These are phyloP conservation scores for Dendryphion nanum DNA, from an alignment of 2,329 filamentous ascomycete genomes.

Conservation along the genomic window DNA sequence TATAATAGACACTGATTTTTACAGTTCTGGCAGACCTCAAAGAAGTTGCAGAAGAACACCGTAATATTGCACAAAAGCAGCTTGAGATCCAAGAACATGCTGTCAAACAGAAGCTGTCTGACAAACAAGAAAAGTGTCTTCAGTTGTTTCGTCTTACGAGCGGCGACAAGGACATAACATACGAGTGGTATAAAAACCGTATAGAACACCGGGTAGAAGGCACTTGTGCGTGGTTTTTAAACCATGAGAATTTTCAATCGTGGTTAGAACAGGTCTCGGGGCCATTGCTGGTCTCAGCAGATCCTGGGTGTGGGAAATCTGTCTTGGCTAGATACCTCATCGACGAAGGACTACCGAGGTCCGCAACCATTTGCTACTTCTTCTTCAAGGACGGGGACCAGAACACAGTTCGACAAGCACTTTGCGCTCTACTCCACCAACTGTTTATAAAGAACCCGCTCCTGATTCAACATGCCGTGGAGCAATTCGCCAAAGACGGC, in stretches of 20 bases:
- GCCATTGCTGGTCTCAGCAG: conserved; percentile 24
- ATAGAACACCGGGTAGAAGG: too few relatives aligned
- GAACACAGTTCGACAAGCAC: background rate
- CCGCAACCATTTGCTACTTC: too few relatives aligned
- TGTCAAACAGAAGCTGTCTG: conserved; percentile 5
- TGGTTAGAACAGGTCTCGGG: conserved; percentile 15
- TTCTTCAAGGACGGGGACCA: conserved; percentile 1
- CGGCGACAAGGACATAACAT: conserved; percentile 14
- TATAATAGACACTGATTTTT: too few relatives aligned
- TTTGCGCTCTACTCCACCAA: background rate
- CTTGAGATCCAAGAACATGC: conserved; percentile 13
- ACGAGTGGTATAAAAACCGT: conserved; percentile 20
- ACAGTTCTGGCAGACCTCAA: conserved; percentile 12
- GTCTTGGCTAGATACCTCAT: conserved; percentile 17
- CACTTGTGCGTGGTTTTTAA: conserved; percentile 15
- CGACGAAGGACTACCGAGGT: conserved; percentile 3
- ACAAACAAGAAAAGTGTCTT: conserved; percentile 15
- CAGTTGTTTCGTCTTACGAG: conserved; percentile 20
- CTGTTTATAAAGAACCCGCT: background rate
- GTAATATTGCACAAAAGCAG: conserved; percentile 9
- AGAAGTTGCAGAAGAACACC: conserved; percentile 7
- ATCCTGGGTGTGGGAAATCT: conserved; percentile 30
- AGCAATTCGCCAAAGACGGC: background rate
- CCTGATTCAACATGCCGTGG: background rate
- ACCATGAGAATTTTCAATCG: conserved; percentile 14